Base-by-base conservation (phyloP, 140 eudicot species). In the Cichorium intybus region DNA sequence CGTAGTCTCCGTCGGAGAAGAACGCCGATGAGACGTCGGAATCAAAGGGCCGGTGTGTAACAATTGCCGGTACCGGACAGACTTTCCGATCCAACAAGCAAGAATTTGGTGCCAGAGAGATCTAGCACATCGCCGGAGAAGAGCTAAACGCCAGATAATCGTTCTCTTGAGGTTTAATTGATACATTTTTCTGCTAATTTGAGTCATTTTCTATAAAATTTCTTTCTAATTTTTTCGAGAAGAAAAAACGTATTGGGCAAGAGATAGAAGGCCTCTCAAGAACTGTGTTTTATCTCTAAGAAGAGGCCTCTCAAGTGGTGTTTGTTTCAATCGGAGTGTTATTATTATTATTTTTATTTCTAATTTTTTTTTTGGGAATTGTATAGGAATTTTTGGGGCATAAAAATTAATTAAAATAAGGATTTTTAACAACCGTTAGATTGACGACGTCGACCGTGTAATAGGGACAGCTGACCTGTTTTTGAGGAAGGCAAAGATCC, bases 51-150 rank as follows among this genome's bases (percentile, higher is more conserved):
- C 49, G 11, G 47, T 54, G 58, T 28, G 39, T 14, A 49, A 53
- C 29, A 87, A 54, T 9, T 77, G 89, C 10, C 81, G 81, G 45
- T 84, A 85, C 18, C 63, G 72, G 8, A 69, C 16, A 0, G 89
- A 60, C 41, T 75, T 82, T 3, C 76, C 77, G 29, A 77, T 57
- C 81, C 75, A 85, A 66, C 93, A 85, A 43, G 90, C 80, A 7
- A 77, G 58, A 48, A 85, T 24, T 24, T 69, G 83, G 74, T 64
- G 80, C 89, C 93, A 84, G 41, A 85, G 1, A 15, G 89, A 71
- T 57, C 79, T 20, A 7, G 79, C 73, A 58, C 74, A 78, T 33
- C 79, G 70, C 24, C 82, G 78, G 60, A 78, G 77, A 41, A 76
- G n/a, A 5, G 80, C 66, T 31, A 80, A 68, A 26, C 88, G 82